Percentiles rank a stretch among this genome's conserved stretches.
Evolutionary conservation across 495 filamentous ascomycete genomes (phyloP).

Genomic region (Aspergillus kassunensis): DNA sequence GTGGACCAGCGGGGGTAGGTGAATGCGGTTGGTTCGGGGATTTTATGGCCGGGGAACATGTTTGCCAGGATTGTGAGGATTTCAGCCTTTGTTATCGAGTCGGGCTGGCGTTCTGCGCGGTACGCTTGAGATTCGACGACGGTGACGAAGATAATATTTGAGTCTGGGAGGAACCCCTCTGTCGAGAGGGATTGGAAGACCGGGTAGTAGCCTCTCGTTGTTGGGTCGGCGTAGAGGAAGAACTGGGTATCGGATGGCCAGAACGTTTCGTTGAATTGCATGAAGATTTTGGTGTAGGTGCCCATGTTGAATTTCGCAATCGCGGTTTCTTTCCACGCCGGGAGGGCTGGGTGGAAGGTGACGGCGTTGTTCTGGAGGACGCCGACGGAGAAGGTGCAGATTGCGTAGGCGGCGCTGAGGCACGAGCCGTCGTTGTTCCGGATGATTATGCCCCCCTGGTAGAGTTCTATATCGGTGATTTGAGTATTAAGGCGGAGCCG

Average conservation of each 20-base stretch:
- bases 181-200: constrained; percentile 64
- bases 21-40: constrained; percentile 67
- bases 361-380: constrained; percentile 64
- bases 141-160: constrained; percentile 69
- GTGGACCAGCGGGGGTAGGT: constrained; percentile 68
- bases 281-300: constrained; percentile 76
- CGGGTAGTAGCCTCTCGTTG: constrained; percentile 63
- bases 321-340: constrained; percentile 62
- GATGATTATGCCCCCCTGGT: constrained; percentile 51
- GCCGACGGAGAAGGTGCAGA: constrained; percentile 61
- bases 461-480: constrained; percentile 58
- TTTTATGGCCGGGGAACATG: constrained; percentile 59
- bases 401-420: constrained; percentile 56
- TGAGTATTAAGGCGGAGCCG: constrained; percentile 57
- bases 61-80: constrained; percentile 56
- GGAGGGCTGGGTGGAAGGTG: constrained; percentile 56
- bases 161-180: constrained; percentile 57
- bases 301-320: constrained; percentile 68
- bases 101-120: constrained; percentile 58
- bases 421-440: constrained; percentile 54
- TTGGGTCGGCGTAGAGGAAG: constrained; percentile 65
- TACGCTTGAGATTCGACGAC: constrained; percentile 59
- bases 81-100: constrained; percentile 57
- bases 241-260: constrained; percentile 66
- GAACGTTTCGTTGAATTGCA: constrained; percentile 68